Evolutionary conservation across 1,284 basidiomycete species (phyloP), one percentile per base, ranked within the genome.

Genomic region (Ustilago esculenta): DNA sequence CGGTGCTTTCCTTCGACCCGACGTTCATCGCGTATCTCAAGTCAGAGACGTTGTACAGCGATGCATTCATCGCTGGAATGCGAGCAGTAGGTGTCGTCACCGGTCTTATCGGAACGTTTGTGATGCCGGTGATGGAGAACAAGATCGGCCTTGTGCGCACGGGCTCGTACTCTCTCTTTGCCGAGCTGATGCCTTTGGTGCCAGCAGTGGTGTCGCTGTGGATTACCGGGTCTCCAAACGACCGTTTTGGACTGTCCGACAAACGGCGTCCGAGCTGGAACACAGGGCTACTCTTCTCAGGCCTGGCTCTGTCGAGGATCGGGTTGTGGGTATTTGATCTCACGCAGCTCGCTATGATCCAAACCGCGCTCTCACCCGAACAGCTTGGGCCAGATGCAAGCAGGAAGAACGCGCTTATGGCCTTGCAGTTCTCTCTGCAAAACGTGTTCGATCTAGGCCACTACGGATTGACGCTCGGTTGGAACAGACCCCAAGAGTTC

Each of bases 31-130:
- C 72, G 17, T 78, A 78, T 35, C 74, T 78, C 47, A 78, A 78
- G 47, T 73, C 71, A 30, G 70, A 75, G 43, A 75, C 73, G 33
- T 43, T 53, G 18, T 77, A 77, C 63, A 71, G 71, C 12, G 86
- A 88, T 63, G 81, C 85, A 0, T 86, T 87, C 70, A 82, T 88
- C 17, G 86, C 87, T 0, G 86, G 84, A 0, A 87, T 87, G 85
- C 81, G 87, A 5, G 86, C 83, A 4, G 63, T 85, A 2, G 85
- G 84, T 56, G 83, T 85, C 10, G 74, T 84, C 1, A 83, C 84
- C 4, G 85, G 86, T 1, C 79, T 87, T 1, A 48, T 83, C 0
- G 86, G 86, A 0, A 87, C 86, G 0, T 61, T 85, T 18, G 46
- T 84, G 6, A 83, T 84, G 74, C 85, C 86, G 0, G 55, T 84